These are phyloP conservation scores for Tilletiopsis washingtonensis DNA, from an alignment of 1,284 basidiomycete genomes.

Conservation along the genomic window DNA sequence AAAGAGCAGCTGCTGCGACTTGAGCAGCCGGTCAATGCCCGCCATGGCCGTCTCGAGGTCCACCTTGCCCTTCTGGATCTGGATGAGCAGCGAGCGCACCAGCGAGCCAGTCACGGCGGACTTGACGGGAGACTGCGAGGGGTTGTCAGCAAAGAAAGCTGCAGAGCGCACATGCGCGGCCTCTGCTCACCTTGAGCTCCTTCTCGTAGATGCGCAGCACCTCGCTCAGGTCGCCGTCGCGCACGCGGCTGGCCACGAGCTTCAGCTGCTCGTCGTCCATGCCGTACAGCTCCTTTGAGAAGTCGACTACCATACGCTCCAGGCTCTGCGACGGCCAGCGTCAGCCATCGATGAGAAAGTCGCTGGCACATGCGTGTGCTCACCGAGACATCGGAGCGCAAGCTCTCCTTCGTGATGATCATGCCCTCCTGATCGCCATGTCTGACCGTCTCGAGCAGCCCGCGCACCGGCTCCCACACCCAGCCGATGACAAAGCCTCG, in stretches of 20 bases:
- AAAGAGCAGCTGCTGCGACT: constrained; percentile 91
- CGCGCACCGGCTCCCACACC: constrained; percentile 77
- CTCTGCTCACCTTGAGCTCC: constrained; percentile 62
- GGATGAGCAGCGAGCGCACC: constrained; percentile 77
- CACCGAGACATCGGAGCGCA: constrained; percentile 61
- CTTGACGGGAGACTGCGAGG: constrained; percentile 59
- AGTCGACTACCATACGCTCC: constrained; percentile 80
- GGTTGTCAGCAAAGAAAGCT: neutral
- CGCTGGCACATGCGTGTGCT: constrained; percentile 29
- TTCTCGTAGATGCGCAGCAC: constrained; percentile 84
- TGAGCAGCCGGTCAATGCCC: constrained; percentile 83
- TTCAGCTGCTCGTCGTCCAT: constrained; percentile 57
- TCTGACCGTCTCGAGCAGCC: constrained; percentile 73
- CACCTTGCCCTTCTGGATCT: constrained; percentile 94
- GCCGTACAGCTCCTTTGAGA: constrained; percentile 70
- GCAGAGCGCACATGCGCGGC: neutral
- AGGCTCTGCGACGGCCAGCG: constrained; percentile 58
- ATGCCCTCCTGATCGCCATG: constrained; percentile 62
- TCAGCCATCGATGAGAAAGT: neutral
- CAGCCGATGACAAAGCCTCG: constrained; percentile 72
- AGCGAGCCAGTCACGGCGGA: constrained; percentile 75
- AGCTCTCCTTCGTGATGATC: constrained; percentile 63
- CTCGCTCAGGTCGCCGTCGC: constrained; percentile 74
- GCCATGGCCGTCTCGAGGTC: constrained; percentile 80
- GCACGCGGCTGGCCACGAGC: constrained; percentile 61